Conservation (phyloP, 2,329 filamentous ascomycete species). For the Xylariaceae sp. region DNA sequence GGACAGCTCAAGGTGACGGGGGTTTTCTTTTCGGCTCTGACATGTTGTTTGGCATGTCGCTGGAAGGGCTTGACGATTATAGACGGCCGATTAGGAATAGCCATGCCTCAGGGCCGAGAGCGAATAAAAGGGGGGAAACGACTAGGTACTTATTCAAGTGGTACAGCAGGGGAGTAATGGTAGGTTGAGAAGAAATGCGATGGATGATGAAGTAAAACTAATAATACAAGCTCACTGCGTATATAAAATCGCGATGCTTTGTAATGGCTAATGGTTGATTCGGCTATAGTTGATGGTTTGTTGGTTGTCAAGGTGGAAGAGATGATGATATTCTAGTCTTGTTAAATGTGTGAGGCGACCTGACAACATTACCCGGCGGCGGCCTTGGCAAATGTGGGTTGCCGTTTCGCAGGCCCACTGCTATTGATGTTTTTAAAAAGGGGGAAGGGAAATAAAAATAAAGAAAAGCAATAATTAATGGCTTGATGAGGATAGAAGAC, state of each 20-base stretch:
- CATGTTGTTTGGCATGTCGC: conserved; percentile 1
- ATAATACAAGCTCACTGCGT: not conserved
- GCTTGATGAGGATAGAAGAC: too few relatives aligned
- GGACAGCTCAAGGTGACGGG: conserved; percentile 7
- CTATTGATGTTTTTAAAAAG: too few relatives aligned
- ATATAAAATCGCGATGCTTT: not conserved
- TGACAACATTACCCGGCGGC: too few relatives aligned
- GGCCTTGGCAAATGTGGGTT: too few relatives aligned
- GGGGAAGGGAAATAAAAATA: too few relatives aligned
- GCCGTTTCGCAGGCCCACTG: too few relatives aligned
- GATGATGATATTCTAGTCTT: not conserved
- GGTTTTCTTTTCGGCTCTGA: conserved; percentile 5
- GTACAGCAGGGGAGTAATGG: not conserved
- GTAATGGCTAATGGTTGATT: not conserved
- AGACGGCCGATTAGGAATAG: not conserved
- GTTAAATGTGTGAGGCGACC: not conserved
- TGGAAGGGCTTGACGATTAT: not conserved
- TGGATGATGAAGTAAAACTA: not conserved
- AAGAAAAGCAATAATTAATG: too few relatives aligned
- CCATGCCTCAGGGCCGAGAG: not conserved
- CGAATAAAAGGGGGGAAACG: not conserved
- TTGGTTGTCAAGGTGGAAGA: not conserved
- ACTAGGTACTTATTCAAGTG: not conserved
- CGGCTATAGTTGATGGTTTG: not conserved
- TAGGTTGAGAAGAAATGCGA: not conserved